phyloP scores from a whole-genome alignment of 2,329 filamentous ascomycete genomes.

The Fusarium penzigii region DNA sequence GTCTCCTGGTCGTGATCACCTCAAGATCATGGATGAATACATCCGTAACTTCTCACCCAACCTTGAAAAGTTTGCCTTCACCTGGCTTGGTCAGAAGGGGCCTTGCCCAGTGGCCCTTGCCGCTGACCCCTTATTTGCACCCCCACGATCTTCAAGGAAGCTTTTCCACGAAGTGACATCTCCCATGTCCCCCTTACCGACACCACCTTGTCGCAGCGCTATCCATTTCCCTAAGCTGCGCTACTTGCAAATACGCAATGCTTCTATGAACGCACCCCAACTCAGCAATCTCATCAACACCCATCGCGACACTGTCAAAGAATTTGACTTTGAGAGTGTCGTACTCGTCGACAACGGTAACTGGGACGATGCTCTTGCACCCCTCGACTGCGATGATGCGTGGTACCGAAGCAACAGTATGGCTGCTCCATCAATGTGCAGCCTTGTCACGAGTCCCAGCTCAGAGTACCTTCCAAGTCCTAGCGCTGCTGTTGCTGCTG shows the following conservation, averaged over 20 bases:
- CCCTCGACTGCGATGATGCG: slow-evolving; percentile 53
- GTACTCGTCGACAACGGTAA: slow-evolving; percentile 65
- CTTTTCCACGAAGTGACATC: slow-evolving; percentile 66
- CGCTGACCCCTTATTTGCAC: slow-evolving; percentile 68
- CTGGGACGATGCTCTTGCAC: slow-evolving; percentile 82
- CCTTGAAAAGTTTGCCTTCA: slow-evolving; percentile 72
- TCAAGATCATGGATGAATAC: slow-evolving; percentile 80
- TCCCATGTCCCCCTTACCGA: slow-evolving; percentile 63
- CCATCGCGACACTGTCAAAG: slow-evolving; percentile 68
- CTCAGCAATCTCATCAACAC: slow-evolving; percentile 67
- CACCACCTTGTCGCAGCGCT: slow-evolving; percentile 51
- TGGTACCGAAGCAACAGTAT: slow-evolving; percentile 37
- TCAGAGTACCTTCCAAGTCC: slow-evolving; percentile 45
- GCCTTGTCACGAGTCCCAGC: slow-evolving; percentile 36
- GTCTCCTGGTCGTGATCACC: slow-evolving; percentile 65
- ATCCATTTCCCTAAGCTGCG: slow-evolving; percentile 68
- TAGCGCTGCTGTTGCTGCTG: slow-evolving; percentile 57
- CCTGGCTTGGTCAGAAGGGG: slow-evolving; percentile 75
- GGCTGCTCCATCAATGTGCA: slow-evolving; percentile 31
- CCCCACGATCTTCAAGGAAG: slow-evolving; percentile 54
- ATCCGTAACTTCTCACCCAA: slow-evolving; percentile 67
- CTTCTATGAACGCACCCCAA: slow-evolving; percentile 69
- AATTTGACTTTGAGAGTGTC: slow-evolving; percentile 81
- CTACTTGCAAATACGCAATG: slow-evolving; percentile 71
- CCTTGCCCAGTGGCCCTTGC: slow-evolving; percentile 72